These are phyloP conservation scores for Hysterangium stoloniferum DNA, from an alignment of 768 basidiomycete genomes.

Conservation along the genomic window DNA sequence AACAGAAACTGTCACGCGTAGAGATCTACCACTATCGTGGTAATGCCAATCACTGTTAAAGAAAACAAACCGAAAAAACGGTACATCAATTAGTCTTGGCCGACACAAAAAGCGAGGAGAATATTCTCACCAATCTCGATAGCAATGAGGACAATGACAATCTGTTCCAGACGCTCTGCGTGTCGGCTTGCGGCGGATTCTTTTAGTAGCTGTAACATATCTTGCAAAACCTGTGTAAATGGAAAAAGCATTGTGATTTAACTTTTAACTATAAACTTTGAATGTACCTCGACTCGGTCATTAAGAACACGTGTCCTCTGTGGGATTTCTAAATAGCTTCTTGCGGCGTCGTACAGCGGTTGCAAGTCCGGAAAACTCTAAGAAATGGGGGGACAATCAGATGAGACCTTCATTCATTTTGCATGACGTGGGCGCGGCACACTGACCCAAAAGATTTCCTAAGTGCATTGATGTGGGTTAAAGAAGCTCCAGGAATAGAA, in stretches of 20 bases:
- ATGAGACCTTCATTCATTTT: background rate
- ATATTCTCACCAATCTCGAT: constrained; percentile 67
- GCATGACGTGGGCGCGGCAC: background rate
- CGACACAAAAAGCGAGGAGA: background rate
- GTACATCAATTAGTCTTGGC: too few relatives aligned
- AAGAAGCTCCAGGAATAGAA: background rate
- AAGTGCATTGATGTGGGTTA: constrained; percentile 4
- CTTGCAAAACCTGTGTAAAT: constrained; percentile 71
- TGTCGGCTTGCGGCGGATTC: constrained; percentile 90
- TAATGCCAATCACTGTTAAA: constrained; percentile 69
- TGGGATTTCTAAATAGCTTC: constrained; percentile 91
- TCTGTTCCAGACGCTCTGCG: constrained; percentile 85
- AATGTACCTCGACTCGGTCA: constrained; percentile 79
- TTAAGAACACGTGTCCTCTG: constrained; percentile 90
- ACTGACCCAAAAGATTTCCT: constrained; percentile 94
- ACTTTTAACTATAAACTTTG: constrained; percentile 16
- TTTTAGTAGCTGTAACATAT: constrained; percentile 92
- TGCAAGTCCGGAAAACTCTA: constrained; percentile 93
- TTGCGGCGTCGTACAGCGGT: constrained; percentile 87
- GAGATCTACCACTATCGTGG: constrained; percentile 85
- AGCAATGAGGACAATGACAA: constrained; percentile 84
- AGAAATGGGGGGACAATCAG: background rate
- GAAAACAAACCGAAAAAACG: constrained; percentile 18
- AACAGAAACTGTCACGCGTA: constrained; percentile 12
- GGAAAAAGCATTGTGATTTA: background rate